Base-by-base conservation (phyloP, 441 rosid genomes). In the Biscutella laevigata region DNA sequence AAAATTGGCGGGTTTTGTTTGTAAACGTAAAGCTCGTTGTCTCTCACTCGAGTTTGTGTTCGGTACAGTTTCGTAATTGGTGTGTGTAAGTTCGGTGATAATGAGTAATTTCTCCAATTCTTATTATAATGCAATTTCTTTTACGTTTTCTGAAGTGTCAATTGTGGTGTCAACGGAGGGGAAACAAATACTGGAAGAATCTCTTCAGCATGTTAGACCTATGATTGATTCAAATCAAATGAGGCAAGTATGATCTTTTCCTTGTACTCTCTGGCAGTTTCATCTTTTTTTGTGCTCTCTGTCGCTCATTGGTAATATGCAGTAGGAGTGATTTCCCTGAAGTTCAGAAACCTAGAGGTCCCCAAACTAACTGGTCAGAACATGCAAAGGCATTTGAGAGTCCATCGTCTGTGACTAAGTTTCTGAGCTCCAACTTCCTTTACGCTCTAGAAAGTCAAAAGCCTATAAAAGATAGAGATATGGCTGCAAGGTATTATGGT, bases 291-390 rank as follows among this genome's bases (percentile, higher is more conserved):
- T n/a, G 69, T 41, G 62, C 7, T 39, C 37, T 39, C 26, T 20
- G 51, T 45, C 49, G 32, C 32, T 33, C 1, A 25, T 27, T 32
- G 34, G 59, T 47, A 46, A 21, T 37, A 8, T 70, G 68, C 80
- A 81, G 86, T 59, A 24, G 38, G 61, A 73, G 66, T 68, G 67
- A 56, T 57, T 59, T 44, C 24, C 64, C 53, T 57, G 75, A 72
- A 61, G 75, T 62, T 59, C 53, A 57, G 72, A 69, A 71, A 57
- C 42, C 64, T 20, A 61, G 52, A 25, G 75, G 50, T 38, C 96
- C 94, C 51, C 76, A 68, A 38, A 72, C 73, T 29, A 91, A 91
- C 72, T 82, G 90, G 95, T 71, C 60, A 41, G 79, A 76, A 49
- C 95, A 91, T 71, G 79, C 59, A 29, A 63, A 62, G 13, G 80